Evolutionary conservation across 768 basidiomycete species (phyloP), one percentile per base, ranked within the genome.

Genomic region (Russula virescens): DNA sequence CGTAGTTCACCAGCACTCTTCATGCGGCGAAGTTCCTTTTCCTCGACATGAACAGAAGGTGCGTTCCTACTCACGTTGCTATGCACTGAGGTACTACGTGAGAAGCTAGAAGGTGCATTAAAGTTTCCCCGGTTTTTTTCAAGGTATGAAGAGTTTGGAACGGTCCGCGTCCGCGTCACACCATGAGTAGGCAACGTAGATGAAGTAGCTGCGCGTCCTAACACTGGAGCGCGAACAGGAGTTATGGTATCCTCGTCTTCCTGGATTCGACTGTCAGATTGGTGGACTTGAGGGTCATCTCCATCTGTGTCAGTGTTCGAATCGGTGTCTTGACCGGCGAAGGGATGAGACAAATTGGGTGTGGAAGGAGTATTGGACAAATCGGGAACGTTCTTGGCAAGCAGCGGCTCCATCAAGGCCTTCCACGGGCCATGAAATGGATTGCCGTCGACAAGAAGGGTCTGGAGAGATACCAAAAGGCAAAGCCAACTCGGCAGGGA

Each of bases 371-470:
- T 85, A 74, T 84, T 87, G 35, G 79, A 73, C 25, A 86, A 86
- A 2, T 83, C 81, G 69, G 79, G 74, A 26, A 85, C 82, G 25
- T 76, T 72, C 70, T 85, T 85, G 56, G 85, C 80, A 10, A 94
- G 78, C 52, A 98, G 78, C 0, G 94, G 93, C 61, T 89, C 89
- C 26, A 97, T 86, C 57, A 99, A 79, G 35, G 90, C 86, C 70
- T 88, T 86, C 92, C 94, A 97, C 1, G 92, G 91, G 9, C 90
- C 91, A 68, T 91, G 90, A 75, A 99, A 98, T 9, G 95, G 94
- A 72, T 99, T 99, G 19, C 87, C 89, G 66, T 98, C 96, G n/a
- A 99, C 84, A 67, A 88, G 88, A 3, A 99, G 77, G 1, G 87
- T 89, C 73, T 96, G 92, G 51, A 99, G 78, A 34, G 81, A 80